A percentile compares a stretch with the other conserved stretches of the same genome.
These are phyloP conservation scores for Botryobasidium botryosum DNA, from an alignment of 768 basidiomycete species.

Conservation along the genomic window DNA sequence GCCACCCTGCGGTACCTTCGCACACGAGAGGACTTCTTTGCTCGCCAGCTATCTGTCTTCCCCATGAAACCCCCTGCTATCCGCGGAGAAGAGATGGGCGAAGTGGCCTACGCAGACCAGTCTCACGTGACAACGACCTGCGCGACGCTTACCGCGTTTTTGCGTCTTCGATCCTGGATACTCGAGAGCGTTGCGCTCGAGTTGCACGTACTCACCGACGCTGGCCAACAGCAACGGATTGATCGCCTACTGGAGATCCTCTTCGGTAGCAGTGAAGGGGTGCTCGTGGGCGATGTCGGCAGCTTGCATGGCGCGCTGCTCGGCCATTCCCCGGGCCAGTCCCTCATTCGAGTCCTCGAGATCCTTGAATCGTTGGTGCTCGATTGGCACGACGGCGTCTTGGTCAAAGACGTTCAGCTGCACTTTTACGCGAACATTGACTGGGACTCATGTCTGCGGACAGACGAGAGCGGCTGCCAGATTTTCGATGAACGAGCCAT, in stretches of 20 bases:
- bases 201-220: conserved; percentile 67
- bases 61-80: conserved; percentile 36
- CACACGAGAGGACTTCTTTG: conserved; percentile 78
- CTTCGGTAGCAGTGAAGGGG: conserved; percentile 41
- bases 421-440: conserved; percentile 38
- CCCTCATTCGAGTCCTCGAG: conserved; percentile 73
- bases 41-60: conserved; percentile 61
- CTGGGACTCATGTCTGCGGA: conserved; percentile 49
- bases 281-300: conserved; percentile 23
- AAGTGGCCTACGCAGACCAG: conserved; percentile 56
- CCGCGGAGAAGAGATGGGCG: conserved; percentile 30
- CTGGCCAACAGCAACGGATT: conserved; percentile 56
- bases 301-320: conserved; percentile 16
- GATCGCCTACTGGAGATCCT: conserved; percentile 63
- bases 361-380: conserved; percentile 75
- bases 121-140: conserved; percentile 51
- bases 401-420: conserved; percentile 43
- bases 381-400: conserved; percentile 68
- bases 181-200: conserved; percentile 79
- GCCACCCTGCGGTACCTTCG: conserved; percentile 73
- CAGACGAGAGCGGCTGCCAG: conserved; percentile 59
- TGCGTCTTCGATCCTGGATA: conserved; percentile 68
- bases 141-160: conserved; percentile 50
- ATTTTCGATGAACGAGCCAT: conserved; percentile 62
- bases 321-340: conserved; percentile 48